phyloP scores from a whole-genome alignment of 106 monocot species.

The Allium sativum region DNA sequence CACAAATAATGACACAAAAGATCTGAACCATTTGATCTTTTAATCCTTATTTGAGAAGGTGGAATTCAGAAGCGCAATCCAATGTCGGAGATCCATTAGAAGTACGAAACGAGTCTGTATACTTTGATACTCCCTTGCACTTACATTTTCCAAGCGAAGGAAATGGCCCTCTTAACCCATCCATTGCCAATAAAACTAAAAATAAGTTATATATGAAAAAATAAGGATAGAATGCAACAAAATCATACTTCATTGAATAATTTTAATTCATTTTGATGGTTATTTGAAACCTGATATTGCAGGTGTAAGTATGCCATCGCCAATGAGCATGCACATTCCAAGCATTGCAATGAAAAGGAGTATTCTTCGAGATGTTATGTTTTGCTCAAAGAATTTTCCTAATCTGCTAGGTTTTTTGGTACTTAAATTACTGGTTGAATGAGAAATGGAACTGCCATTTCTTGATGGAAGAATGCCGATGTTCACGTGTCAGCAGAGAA shows the following conservation, averaged over 20 bases:
- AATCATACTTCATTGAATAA: background rate
- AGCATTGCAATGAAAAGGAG: constrained; percentile 57
- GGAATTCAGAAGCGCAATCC: no score
- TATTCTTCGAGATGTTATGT: constrained; percentile 32
- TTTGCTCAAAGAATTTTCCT: constrained; percentile 45
- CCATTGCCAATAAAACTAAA: constrained; percentile 68
- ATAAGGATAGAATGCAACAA: background rate
- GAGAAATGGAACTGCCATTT: constrained; percentile 6
- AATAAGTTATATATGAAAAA: background rate
- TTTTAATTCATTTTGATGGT: background rate
- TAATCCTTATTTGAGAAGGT: no score
- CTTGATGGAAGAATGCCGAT: constrained; percentile 49
- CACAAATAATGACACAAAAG: no score
- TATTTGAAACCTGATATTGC: constrained; percentile 58
- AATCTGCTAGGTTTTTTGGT: constrained; percentile 18
- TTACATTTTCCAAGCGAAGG: constrained; percentile 54
- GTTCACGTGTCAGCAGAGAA: constrained; percentile 59
- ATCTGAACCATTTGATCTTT: no score
- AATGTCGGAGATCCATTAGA: no score
- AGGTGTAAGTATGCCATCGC: constrained; percentile 84
- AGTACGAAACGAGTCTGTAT: no score
- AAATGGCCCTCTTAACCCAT: constrained; percentile 62
- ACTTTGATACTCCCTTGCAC: background rate
- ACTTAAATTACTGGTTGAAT: background rate
- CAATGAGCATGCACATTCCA: constrained; percentile 85